Evolutionary conservation across 352 stramenopile genomes (phyloP).

Genomic region (Pythium dissimile): DNA sequence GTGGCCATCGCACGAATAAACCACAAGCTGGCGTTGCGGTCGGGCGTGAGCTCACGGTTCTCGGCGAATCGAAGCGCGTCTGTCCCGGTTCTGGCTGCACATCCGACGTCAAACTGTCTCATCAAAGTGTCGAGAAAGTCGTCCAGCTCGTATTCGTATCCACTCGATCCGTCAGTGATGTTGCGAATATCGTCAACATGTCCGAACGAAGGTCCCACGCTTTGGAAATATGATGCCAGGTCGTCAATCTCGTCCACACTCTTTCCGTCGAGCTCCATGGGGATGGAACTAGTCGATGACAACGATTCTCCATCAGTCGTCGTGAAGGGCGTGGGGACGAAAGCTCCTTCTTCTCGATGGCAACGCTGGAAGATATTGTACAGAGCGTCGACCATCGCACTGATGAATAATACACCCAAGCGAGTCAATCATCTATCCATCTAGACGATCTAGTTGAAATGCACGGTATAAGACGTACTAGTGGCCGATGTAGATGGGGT

Average conservation of each 20-base stretch:
- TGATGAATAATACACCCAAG: constrained; percentile 3
- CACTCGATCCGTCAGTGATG: constrained; percentile 14
- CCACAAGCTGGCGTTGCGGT: constrained; percentile 41
- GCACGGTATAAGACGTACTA: constrained; percentile 25
- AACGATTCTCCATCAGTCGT: constrained; percentile 17
- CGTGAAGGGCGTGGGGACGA: constrained; percentile 30
- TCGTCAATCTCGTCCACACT: constrained; percentile 21
- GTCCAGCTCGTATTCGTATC: constrained; percentile 52
- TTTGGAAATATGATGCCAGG: constrained; percentile 23
- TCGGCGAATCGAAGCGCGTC: constrained; percentile 40
- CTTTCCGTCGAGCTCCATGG: constrained; percentile 28
- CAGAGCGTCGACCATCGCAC: constrained; percentile 49
- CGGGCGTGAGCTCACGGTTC: constrained; percentile 33
- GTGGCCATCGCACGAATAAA: constrained; percentile 49
- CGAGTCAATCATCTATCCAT: no score
- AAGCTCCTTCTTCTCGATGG: constrained; percentile 29
- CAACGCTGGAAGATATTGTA: constrained; percentile 67
- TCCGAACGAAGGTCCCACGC: constrained; percentile 25
- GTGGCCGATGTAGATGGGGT: constrained; percentile 37
- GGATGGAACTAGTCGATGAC: constrained; percentile 20
- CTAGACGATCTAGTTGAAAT: background rate
- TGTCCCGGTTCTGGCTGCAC: constrained; percentile 26
- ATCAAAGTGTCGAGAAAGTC: constrained; percentile 56
- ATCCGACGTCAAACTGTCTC: constrained; percentile 48
- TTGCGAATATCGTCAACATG: constrained; percentile 35